phyloP scores from a whole-genome alignment of 371 early-diverging fungal species.

The Fennellomyces sp. region DNA sequence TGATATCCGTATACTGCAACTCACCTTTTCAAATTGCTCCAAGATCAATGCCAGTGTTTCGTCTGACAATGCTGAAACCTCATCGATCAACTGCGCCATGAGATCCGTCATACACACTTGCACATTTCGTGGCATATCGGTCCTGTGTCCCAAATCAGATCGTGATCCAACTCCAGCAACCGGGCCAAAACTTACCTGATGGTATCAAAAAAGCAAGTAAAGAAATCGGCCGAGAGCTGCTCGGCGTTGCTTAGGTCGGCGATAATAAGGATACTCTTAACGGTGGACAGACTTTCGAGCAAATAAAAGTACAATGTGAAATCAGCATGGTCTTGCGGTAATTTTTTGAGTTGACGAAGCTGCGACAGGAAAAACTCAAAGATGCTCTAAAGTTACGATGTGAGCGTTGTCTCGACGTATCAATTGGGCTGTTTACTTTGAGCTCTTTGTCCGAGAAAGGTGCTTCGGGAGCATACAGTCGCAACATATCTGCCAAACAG shows the following conservation, averaged over 20 bases:
- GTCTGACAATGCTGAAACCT: slow-evolving; percentile 67
- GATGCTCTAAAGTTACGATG: slow-evolving; percentile 72
- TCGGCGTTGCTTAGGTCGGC: slow-evolving; percentile 38
- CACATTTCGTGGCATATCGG: slow-evolving; percentile 73
- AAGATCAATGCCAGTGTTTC: slow-evolving; percentile 84
- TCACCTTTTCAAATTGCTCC: slow-evolving; percentile 71
- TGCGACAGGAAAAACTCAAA: slow-evolving; percentile 83
- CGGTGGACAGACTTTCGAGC: slow-evolving; percentile 84
- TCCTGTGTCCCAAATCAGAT: slow-evolving; percentile 34
- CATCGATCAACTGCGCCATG: slow-evolving; percentile 82
- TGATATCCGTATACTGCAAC: slow-evolving; percentile 67
- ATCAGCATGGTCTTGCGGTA: slow-evolving; percentile 55
- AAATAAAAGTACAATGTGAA: slow-evolving; percentile 79
- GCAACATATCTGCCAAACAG: slow-evolving; percentile 90
- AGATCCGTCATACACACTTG: slow-evolving; percentile 84
- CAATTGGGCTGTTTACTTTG: slow-evolving; percentile 44
- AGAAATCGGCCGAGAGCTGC: slow-evolving; percentile 23
- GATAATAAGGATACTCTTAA: slow-evolving; percentile 81
- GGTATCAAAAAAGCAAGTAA: slow-evolving; percentile 13
- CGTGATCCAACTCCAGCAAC: no score
- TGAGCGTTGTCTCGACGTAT: no score
- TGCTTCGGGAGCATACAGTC: slow-evolving; percentile 91
- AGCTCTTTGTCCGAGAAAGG: slow-evolving; percentile 80
- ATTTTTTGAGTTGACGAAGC: slow-evolving; percentile 64
- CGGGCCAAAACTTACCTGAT: background rate